Evolutionary conservation across 2,329 filamentous ascomycete species (phyloP).

Genomic region (Cryphonectria nitschkei): DNA sequence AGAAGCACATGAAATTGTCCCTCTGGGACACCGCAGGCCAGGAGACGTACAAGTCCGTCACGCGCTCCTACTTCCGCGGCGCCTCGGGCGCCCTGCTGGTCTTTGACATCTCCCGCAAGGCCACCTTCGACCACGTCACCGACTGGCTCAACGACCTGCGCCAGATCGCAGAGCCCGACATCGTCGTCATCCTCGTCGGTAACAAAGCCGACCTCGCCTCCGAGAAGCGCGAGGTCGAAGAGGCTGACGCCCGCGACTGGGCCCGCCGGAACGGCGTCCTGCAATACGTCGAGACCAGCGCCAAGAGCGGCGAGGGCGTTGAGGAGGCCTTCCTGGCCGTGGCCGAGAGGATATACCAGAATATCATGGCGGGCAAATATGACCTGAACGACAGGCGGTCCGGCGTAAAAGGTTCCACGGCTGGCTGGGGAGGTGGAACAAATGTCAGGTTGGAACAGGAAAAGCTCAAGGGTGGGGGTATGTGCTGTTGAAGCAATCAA

Average conservation of each 20-base stretch:
- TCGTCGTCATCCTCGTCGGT: conserved; percentile 91
- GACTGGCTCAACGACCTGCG: conserved; percentile 93
- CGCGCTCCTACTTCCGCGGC: conserved; percentile 89
- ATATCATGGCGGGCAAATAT: conserved; percentile 93
- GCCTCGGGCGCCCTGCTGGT: conserved; percentile 75
- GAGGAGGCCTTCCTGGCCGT: conserved; percentile 93
- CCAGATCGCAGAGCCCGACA: conserved; percentile 93
- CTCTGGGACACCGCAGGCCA: conserved; percentile 97
- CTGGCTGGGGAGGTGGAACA: conserved; percentile 48
- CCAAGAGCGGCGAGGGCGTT: conserved; percentile 93
- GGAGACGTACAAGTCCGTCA: conserved; percentile 97
- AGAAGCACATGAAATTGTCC: conserved; percentile 88
- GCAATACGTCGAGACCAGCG: conserved; percentile 93
- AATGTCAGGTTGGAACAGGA: conserved; percentile 50
- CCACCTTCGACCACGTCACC: conserved; percentile 85
- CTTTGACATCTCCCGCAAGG: conserved; percentile 86
- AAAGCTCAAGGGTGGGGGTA: conserved; percentile 45
- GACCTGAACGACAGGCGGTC: conserved; percentile 91
- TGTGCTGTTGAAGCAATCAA: conserved; percentile 49
- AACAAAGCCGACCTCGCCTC: conserved; percentile 88
- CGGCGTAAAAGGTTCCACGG: conserved; percentile 78
- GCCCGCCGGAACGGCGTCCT: conserved; percentile 82
- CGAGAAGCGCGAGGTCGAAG: conserved; percentile 78
- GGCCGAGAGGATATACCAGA: conserved; percentile 92
- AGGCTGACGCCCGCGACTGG: conserved; percentile 87